These are phyloP conservation scores for Chenopodium suecicum DNA, from an alignment of 148 eudicot species.

Conservation along the genomic window DNA sequence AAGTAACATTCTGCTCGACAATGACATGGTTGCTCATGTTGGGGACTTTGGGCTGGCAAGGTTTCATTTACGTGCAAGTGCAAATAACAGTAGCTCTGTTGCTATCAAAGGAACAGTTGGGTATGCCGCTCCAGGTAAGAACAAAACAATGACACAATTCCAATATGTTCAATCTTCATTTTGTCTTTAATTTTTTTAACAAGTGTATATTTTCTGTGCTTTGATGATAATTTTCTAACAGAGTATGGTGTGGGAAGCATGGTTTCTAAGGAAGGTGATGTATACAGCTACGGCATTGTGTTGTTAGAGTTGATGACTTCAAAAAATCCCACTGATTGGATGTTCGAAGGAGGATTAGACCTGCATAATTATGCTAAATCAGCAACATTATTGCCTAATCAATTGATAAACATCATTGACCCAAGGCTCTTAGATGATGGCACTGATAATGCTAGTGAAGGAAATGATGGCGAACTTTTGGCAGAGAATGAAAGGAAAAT, in stretches of 20 bases:
- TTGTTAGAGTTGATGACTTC: slow-evolving; percentile 12
- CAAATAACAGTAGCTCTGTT: slow-evolving; percentile 19
- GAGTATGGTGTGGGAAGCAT: slow-evolving; percentile 11
- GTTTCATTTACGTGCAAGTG: background rate
- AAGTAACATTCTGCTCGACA: slow-evolving; percentile 27
- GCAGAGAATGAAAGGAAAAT: background rate
- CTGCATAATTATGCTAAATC: slow-evolving; percentile 8
- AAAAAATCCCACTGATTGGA: background rate
- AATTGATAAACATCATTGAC: background rate
- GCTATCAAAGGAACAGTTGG: slow-evolving; percentile 30
- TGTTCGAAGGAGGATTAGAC: background rate
- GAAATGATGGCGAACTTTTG: background rate
- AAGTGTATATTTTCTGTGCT: background rate
- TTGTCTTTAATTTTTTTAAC: background rate
- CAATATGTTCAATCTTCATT: too few species aligned
- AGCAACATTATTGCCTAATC: background rate
- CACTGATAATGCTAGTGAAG: background rate
- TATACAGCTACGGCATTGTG: background rate
- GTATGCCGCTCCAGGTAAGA: slow-evolving; percentile 29
- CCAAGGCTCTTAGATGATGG: slow-evolving; percentile 10
- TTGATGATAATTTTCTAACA: background rate
- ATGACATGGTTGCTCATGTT: slow-evolving; percentile 22
- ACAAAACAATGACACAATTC: too few species aligned
- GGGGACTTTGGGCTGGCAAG: slow-evolving; percentile 32
- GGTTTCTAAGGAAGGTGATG: slow-evolving; percentile 8